Percentiles rank a stretch among this genome's conserved stretches.
phyloP scores from a whole-genome alignment of 441 rosid genomes.

The Erodium moschatum region DNA sequence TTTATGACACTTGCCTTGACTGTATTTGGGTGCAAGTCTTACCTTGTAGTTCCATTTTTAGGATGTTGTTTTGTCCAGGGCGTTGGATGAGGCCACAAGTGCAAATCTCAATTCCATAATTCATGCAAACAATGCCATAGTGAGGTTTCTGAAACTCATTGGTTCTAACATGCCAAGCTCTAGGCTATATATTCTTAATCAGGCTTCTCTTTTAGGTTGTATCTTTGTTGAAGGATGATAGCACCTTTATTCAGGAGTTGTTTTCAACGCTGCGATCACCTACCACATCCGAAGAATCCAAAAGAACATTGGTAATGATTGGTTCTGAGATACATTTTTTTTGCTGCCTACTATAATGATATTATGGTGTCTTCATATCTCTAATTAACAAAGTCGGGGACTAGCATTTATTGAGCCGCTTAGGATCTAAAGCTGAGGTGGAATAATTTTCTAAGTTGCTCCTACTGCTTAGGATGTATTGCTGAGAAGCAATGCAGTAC shows the following conservation, averaged over 20 bases:
- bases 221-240: slow-evolving; percentile 88
- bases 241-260: slow-evolving; percentile 81
- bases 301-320: slow-evolving; percentile 80
- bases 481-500: not conserved
- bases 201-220: slow-evolving; percentile 50
- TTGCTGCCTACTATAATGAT: slow-evolving; percentile 9
- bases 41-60: slow-evolving; percentile 31
- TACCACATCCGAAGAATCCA: slow-evolving; percentile 61
- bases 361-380: not conserved
- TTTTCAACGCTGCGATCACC: slow-evolving; percentile 77
- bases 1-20: not conserved
- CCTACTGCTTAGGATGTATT: not conserved
- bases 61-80: slow-evolving; percentile 97
- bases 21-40: slow-evolving; percentile 22
- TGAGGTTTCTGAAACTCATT: slow-evolving; percentile 37
- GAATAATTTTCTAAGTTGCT: not conserved
- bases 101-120: slow-evolving; percentile 85
- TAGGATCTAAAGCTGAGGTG: not conserved
- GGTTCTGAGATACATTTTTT: slow-evolving; percentile 19
- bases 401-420: not conserved
- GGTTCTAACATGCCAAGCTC: not conserved
- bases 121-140: slow-evolving; percentile 85
- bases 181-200: slow-evolving; percentile 12
- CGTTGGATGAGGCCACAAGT: slow-evolving; percentile 78
- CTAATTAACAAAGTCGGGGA: too few species aligned